Conservation (phyloP, 441 rosid genomes). For the Capsella rubella region DNA sequence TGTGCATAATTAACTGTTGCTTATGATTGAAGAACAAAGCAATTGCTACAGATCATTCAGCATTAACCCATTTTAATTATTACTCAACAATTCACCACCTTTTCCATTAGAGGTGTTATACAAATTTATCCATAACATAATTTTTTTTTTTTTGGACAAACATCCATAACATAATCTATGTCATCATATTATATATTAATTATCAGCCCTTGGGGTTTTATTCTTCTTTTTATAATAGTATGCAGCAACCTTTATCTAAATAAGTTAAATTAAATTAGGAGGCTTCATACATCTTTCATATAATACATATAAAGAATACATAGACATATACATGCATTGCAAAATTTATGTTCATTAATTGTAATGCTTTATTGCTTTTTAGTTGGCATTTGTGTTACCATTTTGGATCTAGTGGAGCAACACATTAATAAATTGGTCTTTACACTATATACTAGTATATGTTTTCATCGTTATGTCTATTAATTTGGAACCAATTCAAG, state of each 20-base stretch:
- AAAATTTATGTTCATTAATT: constrained; percentile 8
- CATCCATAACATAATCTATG: constrained; percentile 27
- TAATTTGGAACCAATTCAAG: not conserved
- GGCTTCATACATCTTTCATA: constrained; percentile 29
- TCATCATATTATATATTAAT: constrained; percentile 9
- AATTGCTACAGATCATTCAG: constrained; percentile 42
- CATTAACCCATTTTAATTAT: constrained; percentile 31
- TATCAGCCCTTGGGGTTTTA: constrained; percentile 1
- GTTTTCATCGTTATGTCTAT: not conserved
- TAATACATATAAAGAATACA: not conserved
- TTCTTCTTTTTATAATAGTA: not conserved
- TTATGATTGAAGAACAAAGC: constrained; percentile 43
- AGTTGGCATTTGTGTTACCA: constrained; percentile 40
- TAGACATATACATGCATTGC: not conserved
- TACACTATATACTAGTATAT: not conserved
- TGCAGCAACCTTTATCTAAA: constrained; percentile 31
- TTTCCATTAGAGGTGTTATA: constrained; percentile 1
- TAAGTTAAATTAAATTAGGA: constrained; percentile 19
- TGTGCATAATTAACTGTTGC: constrained; percentile 30
- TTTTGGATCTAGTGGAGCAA: constrained; percentile 31
- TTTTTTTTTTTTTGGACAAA: not conserved
- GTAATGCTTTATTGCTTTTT: constrained; percentile 33
- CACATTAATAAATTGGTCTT: constrained; percentile 24
- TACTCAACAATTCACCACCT: constrained; percentile 31
- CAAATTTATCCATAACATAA: constrained; percentile 20